Evolutionary conservation across 306 rosid genomes (phyloP).

Genomic region (Aeschynomene evenia): DNA sequence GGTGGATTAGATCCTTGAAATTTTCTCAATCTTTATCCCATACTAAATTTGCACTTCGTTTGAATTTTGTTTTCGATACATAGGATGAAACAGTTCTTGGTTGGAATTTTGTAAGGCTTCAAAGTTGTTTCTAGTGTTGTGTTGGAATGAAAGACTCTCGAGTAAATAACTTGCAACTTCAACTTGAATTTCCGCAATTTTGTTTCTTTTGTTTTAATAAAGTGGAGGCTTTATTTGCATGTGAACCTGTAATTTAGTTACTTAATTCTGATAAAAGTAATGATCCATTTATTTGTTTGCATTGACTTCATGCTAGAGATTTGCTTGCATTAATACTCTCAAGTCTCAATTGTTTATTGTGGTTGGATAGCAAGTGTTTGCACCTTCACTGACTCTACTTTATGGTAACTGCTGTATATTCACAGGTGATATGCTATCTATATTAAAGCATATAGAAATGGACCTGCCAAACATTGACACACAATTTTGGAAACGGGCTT

Average conservation of each 20-base stretch:
- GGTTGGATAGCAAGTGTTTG: neutral
- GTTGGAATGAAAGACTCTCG: neutral
- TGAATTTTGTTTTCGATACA: neutral
- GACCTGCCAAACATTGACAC: slow-evolving; percentile 49
- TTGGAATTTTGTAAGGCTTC: slow-evolving; percentile 15
- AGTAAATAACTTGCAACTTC: neutral
- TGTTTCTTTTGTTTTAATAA: neutral
- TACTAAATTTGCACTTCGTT: too few relatives aligned
- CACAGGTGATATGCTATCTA: slow-evolving; percentile 58
- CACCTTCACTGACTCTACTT: slow-evolving; percentile 16
- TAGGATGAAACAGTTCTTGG: neutral
- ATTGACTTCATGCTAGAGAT: neutral
- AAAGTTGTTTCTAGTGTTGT: slow-evolving; percentile 11
- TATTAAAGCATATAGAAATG: slow-evolving; percentile 52
- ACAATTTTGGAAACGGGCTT: slow-evolving; percentile 76
- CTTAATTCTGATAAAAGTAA: neutral
- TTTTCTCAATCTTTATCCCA: too few relatives aligned
- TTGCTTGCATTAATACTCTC: neutral
- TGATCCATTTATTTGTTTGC: neutral
- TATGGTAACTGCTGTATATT: slow-evolving; percentile 25
- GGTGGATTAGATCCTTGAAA: too few relatives aligned
- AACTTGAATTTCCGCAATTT: neutral
- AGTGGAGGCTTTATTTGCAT: neutral
- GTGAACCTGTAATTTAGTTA: slow-evolving; percentile 1
- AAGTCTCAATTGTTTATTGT: neutral